phyloP scores from a whole-genome alignment of 305 asterid species.

The Fraxinus sp. region DNA sequence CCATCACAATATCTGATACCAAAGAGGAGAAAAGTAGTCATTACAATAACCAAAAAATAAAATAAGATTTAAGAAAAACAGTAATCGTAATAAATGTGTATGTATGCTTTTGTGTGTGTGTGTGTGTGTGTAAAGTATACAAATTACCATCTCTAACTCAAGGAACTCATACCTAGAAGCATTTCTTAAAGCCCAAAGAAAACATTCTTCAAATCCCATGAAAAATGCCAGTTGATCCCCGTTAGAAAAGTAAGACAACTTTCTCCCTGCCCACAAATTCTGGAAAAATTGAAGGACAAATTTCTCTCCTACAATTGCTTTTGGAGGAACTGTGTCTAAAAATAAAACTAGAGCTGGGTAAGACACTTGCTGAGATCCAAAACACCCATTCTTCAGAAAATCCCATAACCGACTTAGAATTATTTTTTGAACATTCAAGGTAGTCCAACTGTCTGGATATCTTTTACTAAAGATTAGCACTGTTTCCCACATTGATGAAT shows the following conservation, averaged over 20 bases:
- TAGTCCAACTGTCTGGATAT: constrained; percentile 81
- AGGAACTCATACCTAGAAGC: constrained; percentile 60
- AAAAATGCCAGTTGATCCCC: constrained; percentile 72
- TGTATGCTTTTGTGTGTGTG: background rate
- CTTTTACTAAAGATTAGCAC: constrained; percentile 57
- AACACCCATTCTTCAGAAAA: constrained; percentile 91
- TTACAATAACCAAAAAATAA: constrained; percentile 16
- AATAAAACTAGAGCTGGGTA: constrained; percentile 80
- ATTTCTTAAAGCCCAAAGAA: constrained; percentile 71
- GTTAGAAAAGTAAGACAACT: constrained; percentile 48
- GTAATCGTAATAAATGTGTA: constrained; percentile 8
- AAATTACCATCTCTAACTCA: background rate
- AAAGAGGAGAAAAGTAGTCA: constrained; percentile 25
- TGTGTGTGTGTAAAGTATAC: constrained; percentile 1
- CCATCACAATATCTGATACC: constrained; percentile 62
- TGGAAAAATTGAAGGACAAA: constrained; percentile 74
- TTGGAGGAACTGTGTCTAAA: constrained; percentile 73
- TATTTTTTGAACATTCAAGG: constrained; percentile 71
- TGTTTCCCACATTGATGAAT: constrained; percentile 92
- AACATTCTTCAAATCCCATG: constrained; percentile 71
- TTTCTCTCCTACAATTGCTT: constrained; percentile 56
- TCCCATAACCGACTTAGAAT: constrained; percentile 64
- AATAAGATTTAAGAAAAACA: constrained; percentile 13
- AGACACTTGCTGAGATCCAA: constrained; percentile 95
- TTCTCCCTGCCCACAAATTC: constrained; percentile 90